Evolutionary conservation across 1,284 basidiomycete genomes (phyloP).

Genomic region (Fistulina hepatica): DNA sequence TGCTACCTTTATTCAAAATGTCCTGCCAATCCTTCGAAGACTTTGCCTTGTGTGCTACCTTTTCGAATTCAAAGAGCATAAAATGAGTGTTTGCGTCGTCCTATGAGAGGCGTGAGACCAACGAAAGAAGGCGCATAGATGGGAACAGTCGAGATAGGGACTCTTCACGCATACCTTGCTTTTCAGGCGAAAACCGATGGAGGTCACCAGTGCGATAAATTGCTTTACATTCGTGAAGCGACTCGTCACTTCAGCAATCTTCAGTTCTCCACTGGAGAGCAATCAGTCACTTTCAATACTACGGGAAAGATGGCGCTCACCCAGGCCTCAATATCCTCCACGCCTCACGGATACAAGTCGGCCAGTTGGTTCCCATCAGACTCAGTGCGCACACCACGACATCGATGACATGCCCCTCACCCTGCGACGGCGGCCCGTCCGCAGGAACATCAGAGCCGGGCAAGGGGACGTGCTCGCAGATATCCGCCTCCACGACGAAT

Average conservation of each 20-base stretch:
- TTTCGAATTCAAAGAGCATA: conserved; percentile 77
- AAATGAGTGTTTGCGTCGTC: conserved; percentile 83
- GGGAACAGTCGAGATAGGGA: conserved; percentile 5
- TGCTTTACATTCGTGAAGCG: conserved; percentile 66
- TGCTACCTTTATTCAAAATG: conserved; percentile 45
- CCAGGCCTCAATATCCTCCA: conserved; percentile 74
- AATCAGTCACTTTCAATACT: conserved; percentile 3
- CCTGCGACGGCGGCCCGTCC: conserved; percentile 30
- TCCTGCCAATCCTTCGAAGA: conserved; percentile 55
- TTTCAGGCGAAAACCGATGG: conserved; percentile 73
- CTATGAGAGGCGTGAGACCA: no score
- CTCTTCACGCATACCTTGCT: conserved; percentile 45
- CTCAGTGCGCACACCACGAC: conserved; percentile 90
- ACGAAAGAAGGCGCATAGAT: conserved; percentile 3
- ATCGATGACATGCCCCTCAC: conserved; percentile 73
- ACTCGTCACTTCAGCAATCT: conserved; percentile 94
- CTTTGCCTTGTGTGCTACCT: conserved; percentile 38
- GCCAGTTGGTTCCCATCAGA: conserved; percentile 97
- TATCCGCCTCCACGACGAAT: conserved; percentile 75
- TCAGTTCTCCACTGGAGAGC: conserved; percentile 72
- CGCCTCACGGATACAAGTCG: conserved; percentile 80
- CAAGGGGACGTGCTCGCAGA: conserved; percentile 61
- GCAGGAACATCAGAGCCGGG: conserved; percentile 62
- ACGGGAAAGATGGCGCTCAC: conserved; percentile 36
- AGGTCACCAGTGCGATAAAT: conserved; percentile 65